A percentile compares a stretch with the other conserved stretches of the same genome.
Evolutionary conservation across 352 stramenopile genomes (phyloP).

Genomic region (Ochromonadaceae sp.): DNA sequence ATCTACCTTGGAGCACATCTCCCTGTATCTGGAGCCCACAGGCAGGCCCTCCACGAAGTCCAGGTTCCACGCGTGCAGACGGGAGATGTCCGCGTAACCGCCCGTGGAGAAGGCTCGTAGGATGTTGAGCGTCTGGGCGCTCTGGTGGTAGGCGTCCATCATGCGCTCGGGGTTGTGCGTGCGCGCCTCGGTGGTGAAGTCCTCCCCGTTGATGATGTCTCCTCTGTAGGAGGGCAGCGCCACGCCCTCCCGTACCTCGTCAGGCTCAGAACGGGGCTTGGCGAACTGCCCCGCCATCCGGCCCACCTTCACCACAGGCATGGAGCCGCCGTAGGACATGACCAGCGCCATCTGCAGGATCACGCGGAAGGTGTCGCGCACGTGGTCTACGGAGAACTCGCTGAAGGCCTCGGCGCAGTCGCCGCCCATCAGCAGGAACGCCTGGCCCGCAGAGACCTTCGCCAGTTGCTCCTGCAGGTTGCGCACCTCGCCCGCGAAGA

Average conservation of each 20-base stretch:
- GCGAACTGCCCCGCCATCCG: slow-evolving; percentile 96
- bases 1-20: slow-evolving; percentile 90
- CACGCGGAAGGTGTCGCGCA: slow-evolving; percentile 64
- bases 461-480: slow-evolving; percentile 67
- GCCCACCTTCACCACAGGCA: slow-evolving; percentile 81
- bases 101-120: slow-evolving; percentile 78
- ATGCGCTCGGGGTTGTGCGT: slow-evolving; percentile 79
- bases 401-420: slow-evolving; percentile 82
- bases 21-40: slow-evolving; percentile 64
- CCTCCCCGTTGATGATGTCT: slow-evolving; percentile 94
- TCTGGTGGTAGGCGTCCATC: slow-evolving; percentile 92
- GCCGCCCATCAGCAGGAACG: slow-evolving; percentile 93
- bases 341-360: slow-evolving; percentile 96
- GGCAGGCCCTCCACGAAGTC: slow-evolving; percentile 84
- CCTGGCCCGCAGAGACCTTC: slow-evolving; percentile 79
- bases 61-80: slow-evolving; percentile 90
- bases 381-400: slow-evolving; percentile 57
- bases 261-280: slow-evolving; percentile 85
- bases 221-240: slow-evolving; percentile 85
- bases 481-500: slow-evolving; percentile 89
- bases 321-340: slow-evolving; percentile 87
- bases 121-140: slow-evolving; percentile 91
- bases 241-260: slow-evolving; percentile 80
- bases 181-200: slow-evolving; percentile 71
- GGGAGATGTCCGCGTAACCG: slow-evolving; percentile 89